phyloP scores from a whole-genome alignment of 352 stramenopile species.

The Phytophthora podocarpi region DNA sequence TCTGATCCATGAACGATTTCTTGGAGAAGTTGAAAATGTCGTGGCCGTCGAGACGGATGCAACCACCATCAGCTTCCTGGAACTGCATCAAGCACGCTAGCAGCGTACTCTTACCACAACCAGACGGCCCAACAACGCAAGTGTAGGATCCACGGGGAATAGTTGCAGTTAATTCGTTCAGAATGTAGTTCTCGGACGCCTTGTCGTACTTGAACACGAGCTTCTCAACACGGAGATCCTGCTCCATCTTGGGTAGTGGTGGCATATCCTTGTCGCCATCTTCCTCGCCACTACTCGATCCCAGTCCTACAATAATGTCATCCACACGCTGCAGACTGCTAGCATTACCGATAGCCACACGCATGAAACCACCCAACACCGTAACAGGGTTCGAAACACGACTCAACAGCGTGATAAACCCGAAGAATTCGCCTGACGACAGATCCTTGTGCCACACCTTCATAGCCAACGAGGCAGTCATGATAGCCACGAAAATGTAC shows the following conservation, averaged over 20 bases:
- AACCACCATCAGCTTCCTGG: constrained; percentile 79
- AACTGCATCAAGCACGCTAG: constrained; percentile 90
- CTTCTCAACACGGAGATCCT: constrained; percentile 78
- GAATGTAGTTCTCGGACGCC: constrained; percentile 78
- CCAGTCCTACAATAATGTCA: constrained; percentile 80
- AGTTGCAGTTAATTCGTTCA: constrained; percentile 72
- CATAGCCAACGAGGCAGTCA: constrained; percentile 84
- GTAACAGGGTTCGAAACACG: constrained; percentile 86
- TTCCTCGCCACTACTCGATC: constrained; percentile 36
- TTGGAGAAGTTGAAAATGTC: constrained; percentile 90
- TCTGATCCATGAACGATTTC: constrained; percentile 89
- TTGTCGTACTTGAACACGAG: constrained; percentile 91
- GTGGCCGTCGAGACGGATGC: constrained; percentile 80
- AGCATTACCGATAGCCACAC: constrained; percentile 87
- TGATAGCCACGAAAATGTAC: constrained; percentile 90
- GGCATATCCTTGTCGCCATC: constrained; percentile 73
- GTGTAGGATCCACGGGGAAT: constrained; percentile 85
- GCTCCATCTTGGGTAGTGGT: constrained; percentile 81
- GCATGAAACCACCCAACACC: constrained; percentile 88
- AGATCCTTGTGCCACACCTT: constrained; percentile 83
- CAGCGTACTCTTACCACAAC: constrained; percentile 89
- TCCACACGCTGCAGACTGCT: constrained; percentile 88
- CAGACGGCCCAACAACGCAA: constrained; percentile 84
- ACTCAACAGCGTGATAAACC: constrained; percentile 77
- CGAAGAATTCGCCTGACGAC: constrained; percentile 82